A percentile compares a stretch with the other conserved stretches of the same genome.
Evolutionary conservation across 1,139 yeast species (phyloP).

Genomic region (Sugiyamaella grinbergsii): DNA sequence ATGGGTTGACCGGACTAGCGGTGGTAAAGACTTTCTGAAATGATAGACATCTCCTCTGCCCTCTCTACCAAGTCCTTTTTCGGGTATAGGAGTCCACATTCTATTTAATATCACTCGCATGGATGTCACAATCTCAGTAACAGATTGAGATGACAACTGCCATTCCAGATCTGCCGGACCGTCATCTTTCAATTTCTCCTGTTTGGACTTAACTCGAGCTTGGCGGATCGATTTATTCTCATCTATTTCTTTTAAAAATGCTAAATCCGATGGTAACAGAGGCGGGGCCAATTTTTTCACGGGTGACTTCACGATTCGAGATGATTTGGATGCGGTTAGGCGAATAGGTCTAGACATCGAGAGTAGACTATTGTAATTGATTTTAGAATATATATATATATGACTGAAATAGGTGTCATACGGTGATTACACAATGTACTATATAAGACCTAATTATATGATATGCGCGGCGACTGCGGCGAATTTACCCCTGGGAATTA

Average conservation of each 20-base stretch:
- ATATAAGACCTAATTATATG: neutral
- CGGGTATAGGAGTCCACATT: conserved; percentile 40
- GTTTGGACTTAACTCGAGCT: conserved; percentile 26
- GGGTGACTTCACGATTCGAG: conserved; percentile 18
- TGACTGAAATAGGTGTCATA: no score
- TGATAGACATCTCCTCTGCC: conserved; percentile 33
- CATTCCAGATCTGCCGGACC: conserved; percentile 32
- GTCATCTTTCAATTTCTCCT: conserved; percentile 34
- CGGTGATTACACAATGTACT: neutral
- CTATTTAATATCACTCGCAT: conserved; percentile 30
- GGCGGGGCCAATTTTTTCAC: conserved; percentile 25
- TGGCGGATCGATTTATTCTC: conserved; percentile 32
- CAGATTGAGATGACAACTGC: conserved; percentile 22
- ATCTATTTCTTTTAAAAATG: conserved; percentile 35
- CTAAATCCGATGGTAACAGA: conserved; percentile 38
- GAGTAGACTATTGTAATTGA: no score
- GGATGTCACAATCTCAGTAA: conserved; percentile 29
- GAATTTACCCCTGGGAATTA: neutral
- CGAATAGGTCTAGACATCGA: conserved; percentile 40
- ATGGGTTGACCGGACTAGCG: conserved; percentile 45
- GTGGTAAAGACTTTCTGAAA: conserved; percentile 43
- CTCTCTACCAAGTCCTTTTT: conserved; percentile 35
- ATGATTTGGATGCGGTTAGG: conserved; percentile 44
- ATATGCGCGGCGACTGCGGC: conserved; percentile 2
- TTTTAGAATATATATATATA: no score